A percentile compares a stretch with the other conserved stretches of the same genome.
These are phyloP conservation scores for Trichopus zeylanicus DNA, from an alignment of 116 monocot genomes.

Conservation along the genomic window DNA sequence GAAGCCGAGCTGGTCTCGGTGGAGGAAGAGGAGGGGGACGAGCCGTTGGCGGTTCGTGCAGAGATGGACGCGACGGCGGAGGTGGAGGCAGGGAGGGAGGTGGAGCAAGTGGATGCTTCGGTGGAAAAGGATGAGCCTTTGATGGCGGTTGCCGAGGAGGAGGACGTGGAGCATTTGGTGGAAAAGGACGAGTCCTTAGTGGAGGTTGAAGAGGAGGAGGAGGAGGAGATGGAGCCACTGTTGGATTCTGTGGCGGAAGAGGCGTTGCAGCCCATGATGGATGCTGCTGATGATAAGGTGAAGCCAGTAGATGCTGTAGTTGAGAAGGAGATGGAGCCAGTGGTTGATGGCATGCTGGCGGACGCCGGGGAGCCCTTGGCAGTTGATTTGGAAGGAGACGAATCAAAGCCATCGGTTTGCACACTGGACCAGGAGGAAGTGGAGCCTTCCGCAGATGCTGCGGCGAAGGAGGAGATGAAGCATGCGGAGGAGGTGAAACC, in stretches of 20 bases:
- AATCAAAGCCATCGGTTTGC: too few species aligned
- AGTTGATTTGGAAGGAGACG: neutral
- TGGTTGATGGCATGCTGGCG: neutral
- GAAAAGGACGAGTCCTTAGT: neutral
- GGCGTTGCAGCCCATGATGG: slow-evolving; percentile 3
- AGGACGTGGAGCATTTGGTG: neutral
- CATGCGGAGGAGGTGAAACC: neutral
- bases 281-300: neutral
- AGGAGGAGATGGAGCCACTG: neutral
- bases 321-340: neutral
- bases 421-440: neutral
- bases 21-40: too few species aligned
- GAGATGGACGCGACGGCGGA: too few species aligned
- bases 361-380: neutral
- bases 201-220: neutral
- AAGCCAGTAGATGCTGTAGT: neutral
- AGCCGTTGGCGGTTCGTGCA: too few species aligned
- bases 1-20: too few species aligned
- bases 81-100: neutral
- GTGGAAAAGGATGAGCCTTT: neutral
- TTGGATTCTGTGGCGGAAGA: neutral
- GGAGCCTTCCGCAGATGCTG: neutral
- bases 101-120: neutral
- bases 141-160: neutral
- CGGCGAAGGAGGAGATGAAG: neutral